Conservation (phyloP, 2,329 filamentous ascomycete species). For the Ophiostoma fasciatum region DNA sequence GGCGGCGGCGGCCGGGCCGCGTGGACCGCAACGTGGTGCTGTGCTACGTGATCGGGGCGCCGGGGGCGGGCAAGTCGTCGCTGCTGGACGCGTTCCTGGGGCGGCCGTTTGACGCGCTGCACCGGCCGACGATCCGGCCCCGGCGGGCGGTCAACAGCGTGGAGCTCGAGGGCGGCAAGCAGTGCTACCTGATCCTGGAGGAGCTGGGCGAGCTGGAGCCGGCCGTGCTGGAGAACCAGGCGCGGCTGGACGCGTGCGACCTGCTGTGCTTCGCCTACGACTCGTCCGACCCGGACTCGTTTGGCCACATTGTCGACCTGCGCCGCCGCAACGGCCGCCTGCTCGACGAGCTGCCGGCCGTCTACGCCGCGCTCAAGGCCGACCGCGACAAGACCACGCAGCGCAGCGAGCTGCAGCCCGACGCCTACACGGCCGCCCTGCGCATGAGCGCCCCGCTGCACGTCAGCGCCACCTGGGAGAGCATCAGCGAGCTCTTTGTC, state of each 20-base stretch:
- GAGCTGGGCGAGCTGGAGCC: slow-evolving; percentile 93
- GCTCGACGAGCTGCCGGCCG: slow-evolving; percentile 74
- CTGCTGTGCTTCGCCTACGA: slow-evolving; percentile 93
- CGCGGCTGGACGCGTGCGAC: slow-evolving; percentile 84
- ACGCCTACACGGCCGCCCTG: slow-evolving; percentile 71
- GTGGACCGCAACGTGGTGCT: slow-evolving; percentile 91
- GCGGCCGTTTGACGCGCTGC: slow-evolving; percentile 67
- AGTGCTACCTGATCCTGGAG: slow-evolving; percentile 91
- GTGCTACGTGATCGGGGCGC: slow-evolving; percentile 79
- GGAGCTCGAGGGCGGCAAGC: slow-evolving; percentile 86
- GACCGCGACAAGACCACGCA: slow-evolving; percentile 97
- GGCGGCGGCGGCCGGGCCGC: slow-evolving; percentile 63
- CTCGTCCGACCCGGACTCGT: slow-evolving; percentile 91
- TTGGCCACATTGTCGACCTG: slow-evolving; percentile 75
- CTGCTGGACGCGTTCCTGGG: slow-evolving; percentile 85
- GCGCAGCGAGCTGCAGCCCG: slow-evolving; percentile 76
- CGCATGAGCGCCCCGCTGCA: slow-evolving; percentile 88
- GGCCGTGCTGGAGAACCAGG: slow-evolving; percentile 81
- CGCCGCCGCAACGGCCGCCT: slow-evolving; percentile 45
- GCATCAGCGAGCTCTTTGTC: slow-evolving; percentile 88
- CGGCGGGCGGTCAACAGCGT: slow-evolving; percentile 91
- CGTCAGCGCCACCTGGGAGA: slow-evolving; percentile 88
- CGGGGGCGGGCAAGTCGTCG: slow-evolving; percentile 79
- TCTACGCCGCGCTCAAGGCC: slow-evolving; percentile 89
- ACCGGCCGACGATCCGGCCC: slow-evolving; percentile 89